phyloP scores from a whole-genome alignment of 1,139 yeast genomes.

The Geotrichum cucujoidarum region DNA sequence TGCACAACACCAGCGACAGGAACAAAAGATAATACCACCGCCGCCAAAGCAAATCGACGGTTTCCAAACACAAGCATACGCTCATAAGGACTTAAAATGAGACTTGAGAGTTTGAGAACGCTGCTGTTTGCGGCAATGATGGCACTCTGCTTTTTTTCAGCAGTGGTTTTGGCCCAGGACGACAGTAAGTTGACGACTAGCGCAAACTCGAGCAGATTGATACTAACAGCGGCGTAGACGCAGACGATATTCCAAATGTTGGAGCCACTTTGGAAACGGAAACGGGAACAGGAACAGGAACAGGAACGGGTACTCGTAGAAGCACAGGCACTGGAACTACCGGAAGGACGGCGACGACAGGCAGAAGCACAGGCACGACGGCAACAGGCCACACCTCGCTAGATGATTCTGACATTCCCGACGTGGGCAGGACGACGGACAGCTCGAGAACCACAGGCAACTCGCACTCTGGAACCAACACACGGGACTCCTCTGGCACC shows the following conservation, averaged over 20 bases:
- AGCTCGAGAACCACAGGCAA: neutral
- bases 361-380: constrained; percentile 8
- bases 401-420: constrained; percentile 11
- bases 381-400: neutral
- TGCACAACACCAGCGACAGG: too few relatives aligned
- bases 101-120: too few relatives aligned
- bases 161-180: too few relatives aligned
- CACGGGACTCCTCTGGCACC: constrained; percentile 4
- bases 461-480: neutral
- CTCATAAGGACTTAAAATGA: too few relatives aligned
- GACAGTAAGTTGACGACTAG: neutral
- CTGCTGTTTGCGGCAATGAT: too few relatives aligned
- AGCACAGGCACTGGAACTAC: constrained; percentile 7
- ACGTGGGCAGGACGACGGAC: constrained; percentile 11
- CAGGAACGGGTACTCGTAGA: neutral
- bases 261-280: neutral
- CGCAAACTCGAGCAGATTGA: constrained; percentile 5
- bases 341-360: constrained; percentile 1
- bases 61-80: too few relatives aligned
- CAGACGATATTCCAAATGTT: constrained; percentile 2
- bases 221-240: neutral
- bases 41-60: too few relatives aligned
- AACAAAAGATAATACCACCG: too few relatives aligned
- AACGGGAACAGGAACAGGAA: neutral
- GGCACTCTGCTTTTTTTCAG: too few relatives aligned